Evolutionary conservation across 345 rosid species (phyloP).

Genomic region (Corchorus olitorius): DNA sequence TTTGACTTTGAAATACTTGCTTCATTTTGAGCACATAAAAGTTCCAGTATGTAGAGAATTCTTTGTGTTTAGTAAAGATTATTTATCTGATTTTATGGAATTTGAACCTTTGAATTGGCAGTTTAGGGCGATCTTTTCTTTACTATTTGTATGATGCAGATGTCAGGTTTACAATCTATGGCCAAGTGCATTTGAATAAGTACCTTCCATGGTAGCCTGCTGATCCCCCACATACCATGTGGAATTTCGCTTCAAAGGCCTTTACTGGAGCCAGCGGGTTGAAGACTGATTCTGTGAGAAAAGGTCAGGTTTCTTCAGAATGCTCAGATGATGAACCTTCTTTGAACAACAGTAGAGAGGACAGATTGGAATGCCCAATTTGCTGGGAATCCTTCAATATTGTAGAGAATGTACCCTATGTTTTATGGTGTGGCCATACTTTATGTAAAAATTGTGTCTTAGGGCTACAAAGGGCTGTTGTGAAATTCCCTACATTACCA

Average conservation of each 20-base stretch:
- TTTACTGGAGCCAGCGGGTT: slow-evolving; percentile 25
- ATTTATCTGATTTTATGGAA: slow-evolving; percentile 1
- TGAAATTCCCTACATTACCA: slow-evolving; percentile 46
- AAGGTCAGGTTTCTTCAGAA: slow-evolving; percentile 32
- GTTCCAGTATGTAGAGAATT: not conserved
- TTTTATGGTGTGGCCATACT: slow-evolving; percentile 79
- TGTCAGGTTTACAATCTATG: slow-evolving; percentile 16
- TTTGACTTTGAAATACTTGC: not conserved
- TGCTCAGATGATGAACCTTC: slow-evolving; percentile 40
- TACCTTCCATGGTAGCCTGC: not conserved
- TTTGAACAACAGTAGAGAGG: slow-evolving; percentile 37
- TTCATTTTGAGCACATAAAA: not conserved
- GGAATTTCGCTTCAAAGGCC: slow-evolving; percentile 42
- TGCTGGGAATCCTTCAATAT: slow-evolving; percentile 77
- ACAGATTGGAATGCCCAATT: slow-evolving; percentile 65
- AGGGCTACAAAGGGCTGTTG: slow-evolving; percentile 56
- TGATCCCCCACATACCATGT: slow-evolving; percentile 29
- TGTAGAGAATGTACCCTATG: slow-evolving; percentile 67
- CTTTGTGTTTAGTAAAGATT: not conserved
- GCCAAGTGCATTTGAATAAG: slow-evolving; percentile 2
- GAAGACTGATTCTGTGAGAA: slow-evolving; percentile 28
- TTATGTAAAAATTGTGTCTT: slow-evolving; percentile 65
- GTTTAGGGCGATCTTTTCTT: not conserved
- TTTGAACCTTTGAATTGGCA: not conserved
- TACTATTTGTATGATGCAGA: not conserved